These are phyloP conservation scores for Ophioceras dolichostomum DNA, from an alignment of 2,329 filamentous ascomycete genomes.

Conservation along the genomic window DNA sequence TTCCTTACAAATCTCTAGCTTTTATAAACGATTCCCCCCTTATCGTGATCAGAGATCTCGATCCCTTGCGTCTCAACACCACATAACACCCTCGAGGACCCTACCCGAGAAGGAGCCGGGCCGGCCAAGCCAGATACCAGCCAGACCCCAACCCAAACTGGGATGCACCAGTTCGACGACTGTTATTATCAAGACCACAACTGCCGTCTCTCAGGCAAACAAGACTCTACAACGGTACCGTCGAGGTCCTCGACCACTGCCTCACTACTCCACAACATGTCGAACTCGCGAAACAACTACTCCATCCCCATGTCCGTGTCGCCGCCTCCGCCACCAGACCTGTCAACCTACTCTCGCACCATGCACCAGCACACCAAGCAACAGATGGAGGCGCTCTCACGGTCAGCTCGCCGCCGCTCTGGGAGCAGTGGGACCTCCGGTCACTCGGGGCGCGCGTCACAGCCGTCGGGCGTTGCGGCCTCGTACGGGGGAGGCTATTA, in stretches of 20 bases:
- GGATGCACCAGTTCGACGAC: no score
- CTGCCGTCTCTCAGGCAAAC: no score
- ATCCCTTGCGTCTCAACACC: no score
- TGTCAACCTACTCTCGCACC: slow-evolving; percentile 37
- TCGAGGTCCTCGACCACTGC: neutral
- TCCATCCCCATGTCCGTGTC: slow-evolving; percentile 10
- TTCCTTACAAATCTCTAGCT: no score
- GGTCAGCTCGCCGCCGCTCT: slow-evolving; percentile 28
- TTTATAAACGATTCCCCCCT: no score
- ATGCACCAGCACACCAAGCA: slow-evolving; percentile 56
- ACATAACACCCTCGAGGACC: no score
- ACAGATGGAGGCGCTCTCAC: slow-evolving; percentile 48
- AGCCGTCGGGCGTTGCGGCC: slow-evolving; percentile 1
- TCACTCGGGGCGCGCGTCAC: slow-evolving; percentile 4
- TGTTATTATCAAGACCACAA: neutral
- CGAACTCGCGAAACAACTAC: slow-evolving; percentile 1
- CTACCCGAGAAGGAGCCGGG: neutral
- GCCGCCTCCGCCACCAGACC: slow-evolving; percentile 14
- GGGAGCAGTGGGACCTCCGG: no score
- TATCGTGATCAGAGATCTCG: no score
- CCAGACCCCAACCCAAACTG: neutral
- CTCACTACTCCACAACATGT: slow-evolving; percentile 6
- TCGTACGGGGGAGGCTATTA: no score
- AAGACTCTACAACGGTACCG: no score
- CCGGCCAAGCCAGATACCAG: slow-evolving; percentile 1